phyloP scores from a whole-genome alignment of 129 eudicot genomes.

The Centaurea solstitialis region DNA sequence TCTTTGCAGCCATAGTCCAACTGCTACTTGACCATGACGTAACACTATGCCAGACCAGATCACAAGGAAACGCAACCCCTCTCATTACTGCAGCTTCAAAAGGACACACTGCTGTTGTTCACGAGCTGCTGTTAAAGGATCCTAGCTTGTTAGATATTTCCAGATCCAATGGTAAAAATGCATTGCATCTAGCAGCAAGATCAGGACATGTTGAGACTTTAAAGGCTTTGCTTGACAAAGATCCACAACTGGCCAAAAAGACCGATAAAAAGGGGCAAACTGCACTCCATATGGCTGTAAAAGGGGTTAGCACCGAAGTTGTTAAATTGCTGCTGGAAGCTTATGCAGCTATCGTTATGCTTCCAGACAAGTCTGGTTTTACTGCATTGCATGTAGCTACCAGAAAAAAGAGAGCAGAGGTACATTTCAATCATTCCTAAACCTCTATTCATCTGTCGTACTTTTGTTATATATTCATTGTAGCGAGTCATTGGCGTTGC shows the following conservation, averaged over 20 bases:
- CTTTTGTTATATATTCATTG: no score
- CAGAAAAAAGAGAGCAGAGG: constrained; percentile 78
- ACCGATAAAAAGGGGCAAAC: constrained; percentile 84
- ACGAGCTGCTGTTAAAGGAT: constrained; percentile 63
- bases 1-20: constrained; percentile 63
- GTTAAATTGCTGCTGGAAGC: constrained; percentile 67
- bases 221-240: constrained; percentile 57
- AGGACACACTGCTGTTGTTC: constrained; percentile 68
- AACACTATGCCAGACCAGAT: constrained; percentile 56
- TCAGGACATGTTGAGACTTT: constrained; percentile 71
- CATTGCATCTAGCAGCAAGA: constrained; percentile 77
- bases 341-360: constrained; percentile 71
- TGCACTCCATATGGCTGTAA: constrained; percentile 86
- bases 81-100: constrained; percentile 69
- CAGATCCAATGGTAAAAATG: constrained; percentile 71
- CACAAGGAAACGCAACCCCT: constrained; percentile 66
- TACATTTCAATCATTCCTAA: constrained; percentile 18
- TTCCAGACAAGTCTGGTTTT: constrained; percentile 69
- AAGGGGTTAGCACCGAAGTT: constrained; percentile 63
- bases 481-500: no score
- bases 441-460: neutral
- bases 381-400: constrained; percentile 88
- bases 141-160: constrained; percentile 48
- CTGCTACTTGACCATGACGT: constrained; percentile 66
- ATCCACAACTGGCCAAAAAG: constrained; percentile 62